phyloP scores from a whole-genome alignment of 495 filamentous ascomycete genomes.

The Xylaria sp. region DNA sequence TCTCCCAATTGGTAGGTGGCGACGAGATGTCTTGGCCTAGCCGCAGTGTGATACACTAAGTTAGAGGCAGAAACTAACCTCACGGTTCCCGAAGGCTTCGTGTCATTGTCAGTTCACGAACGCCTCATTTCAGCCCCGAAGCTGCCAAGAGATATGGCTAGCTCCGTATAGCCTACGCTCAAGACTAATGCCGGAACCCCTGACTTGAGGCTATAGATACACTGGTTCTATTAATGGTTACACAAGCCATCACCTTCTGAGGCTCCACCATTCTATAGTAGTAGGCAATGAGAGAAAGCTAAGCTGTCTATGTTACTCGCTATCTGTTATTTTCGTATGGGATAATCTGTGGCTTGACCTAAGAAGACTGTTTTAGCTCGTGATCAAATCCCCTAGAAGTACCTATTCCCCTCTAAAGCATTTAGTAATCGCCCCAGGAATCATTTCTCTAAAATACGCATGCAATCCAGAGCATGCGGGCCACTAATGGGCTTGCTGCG shows the following conservation, averaged over 20 bases:
- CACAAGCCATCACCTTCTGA: neutral
- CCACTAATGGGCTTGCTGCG: neutral
- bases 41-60: neutral
- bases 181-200: neutral
- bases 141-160: neutral
- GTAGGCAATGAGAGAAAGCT: neutral
- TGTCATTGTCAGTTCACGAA: neutral
- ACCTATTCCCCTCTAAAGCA: neutral
- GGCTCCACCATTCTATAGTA: neutral
- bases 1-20: too few relatives aligned
- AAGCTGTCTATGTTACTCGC: neutral
- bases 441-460: neutral
- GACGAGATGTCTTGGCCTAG: neutral
- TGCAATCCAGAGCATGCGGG: neutral
- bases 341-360: neutral
- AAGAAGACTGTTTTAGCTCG: neutral
- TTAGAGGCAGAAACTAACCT: neutral
- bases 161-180: neutral
- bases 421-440: neutral
- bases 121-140: slow-evolving; percentile 11
- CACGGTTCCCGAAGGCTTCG: neutral
- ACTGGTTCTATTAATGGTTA: neutral
- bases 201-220: neutral
- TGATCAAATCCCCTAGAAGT: neutral
- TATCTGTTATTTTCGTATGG: too few relatives aligned